Evolutionary conservation across 225 moss, liverwort and hornwort genomes (phyloP).

Genomic region (Physcomitrellopsis africana): DNA sequence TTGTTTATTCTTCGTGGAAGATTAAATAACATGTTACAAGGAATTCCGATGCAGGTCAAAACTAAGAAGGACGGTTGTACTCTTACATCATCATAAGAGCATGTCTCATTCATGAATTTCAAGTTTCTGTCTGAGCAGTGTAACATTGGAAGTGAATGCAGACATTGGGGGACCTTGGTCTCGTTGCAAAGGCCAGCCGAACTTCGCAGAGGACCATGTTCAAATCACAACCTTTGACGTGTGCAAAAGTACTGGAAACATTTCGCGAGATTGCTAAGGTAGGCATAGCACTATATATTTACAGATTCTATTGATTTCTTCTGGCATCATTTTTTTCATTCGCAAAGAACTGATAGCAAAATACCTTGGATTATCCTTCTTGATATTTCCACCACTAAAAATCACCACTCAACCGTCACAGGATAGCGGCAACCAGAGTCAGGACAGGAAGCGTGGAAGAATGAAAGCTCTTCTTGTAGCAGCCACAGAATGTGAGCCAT

Average conservation of each 20-base stretch:
- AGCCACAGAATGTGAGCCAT: conserved; percentile 95
- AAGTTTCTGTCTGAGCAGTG: conserved; percentile 31
- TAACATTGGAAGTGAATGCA: conserved; percentile 49
- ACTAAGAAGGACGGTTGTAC: not conserved
- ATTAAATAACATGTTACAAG: not conserved
- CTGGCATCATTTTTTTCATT: conserved; percentile 15
- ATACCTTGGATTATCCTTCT: not conserved
- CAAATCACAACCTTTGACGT: conserved; percentile 80
- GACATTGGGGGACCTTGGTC: conserved; percentile 91
- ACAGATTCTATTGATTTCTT: conserved; percentile 23
- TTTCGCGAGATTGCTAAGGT: conserved; percentile 96
- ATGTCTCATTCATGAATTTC: conserved; percentile 19
- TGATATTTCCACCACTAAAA: not conserved
- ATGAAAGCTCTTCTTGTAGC: conserved; percentile 95
- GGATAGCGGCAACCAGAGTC: conserved; percentile 92
- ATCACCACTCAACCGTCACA: conserved; percentile 30
- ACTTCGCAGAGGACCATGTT: conserved; percentile 93
- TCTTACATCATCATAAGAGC: not conserved
- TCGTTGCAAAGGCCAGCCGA: conserved; percentile 94
- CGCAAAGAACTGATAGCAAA: not conserved
- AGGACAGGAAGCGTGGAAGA: conserved; percentile 94
- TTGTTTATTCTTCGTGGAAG: conserved; percentile 1
- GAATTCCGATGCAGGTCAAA: not conserved
- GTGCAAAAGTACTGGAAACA: conserved; percentile 86
- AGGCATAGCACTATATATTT: conserved; percentile 25